A percentile compares a stretch with the other conserved stretches of the same genome.
These are phyloP conservation scores for Pseudocercospora cruenta DNA, from an alignment of 2,329 filamentous ascomycete genomes.

Conservation along the genomic window DNA sequence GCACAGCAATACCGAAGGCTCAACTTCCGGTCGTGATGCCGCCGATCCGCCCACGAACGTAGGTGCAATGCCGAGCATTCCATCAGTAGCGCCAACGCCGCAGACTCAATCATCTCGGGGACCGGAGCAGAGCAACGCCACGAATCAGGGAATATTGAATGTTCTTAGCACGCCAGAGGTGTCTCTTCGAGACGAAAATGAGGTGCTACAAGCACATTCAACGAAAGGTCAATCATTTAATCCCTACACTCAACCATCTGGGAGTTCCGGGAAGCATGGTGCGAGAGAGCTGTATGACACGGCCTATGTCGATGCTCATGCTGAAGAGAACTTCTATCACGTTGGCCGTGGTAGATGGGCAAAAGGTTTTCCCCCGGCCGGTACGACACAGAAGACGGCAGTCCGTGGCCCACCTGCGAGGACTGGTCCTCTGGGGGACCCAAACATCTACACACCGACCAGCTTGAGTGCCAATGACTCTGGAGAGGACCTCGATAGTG, in stretches of 20 bases:
- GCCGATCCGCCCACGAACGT: not conserved
- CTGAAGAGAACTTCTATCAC: constrained; percentile 25
- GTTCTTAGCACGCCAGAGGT: not conserved
- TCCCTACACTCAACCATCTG: not conserved
- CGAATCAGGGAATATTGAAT: not conserved
- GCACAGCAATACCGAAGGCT: not conserved
- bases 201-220: not conserved
- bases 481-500: not conserved
- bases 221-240: not conserved
- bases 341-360: constrained; percentile 20
- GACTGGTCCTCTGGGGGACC: constrained; percentile 3
- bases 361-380: constrained; percentile 13
- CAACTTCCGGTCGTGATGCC: not conserved
- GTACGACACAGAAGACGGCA: constrained; percentile 2
- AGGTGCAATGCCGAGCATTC: not conserved
- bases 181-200: not conserved
- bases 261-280: not conserved
- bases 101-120: not conserved
- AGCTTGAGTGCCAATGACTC: not conserved
- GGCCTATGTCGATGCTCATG: constrained; percentile 21
- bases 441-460: not conserved
- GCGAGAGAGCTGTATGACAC: not conserved
- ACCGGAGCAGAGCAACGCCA: not conserved
- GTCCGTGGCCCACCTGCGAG: constrained; percentile 12
- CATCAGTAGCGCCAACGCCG: not conserved